Percentiles rank a stretch among this genome's conserved stretches.
These are phyloP conservation scores for Beauveria sp. DNA, from an alignment of 2,329 filamentous ascomycete species.

Conservation along the genomic window DNA sequence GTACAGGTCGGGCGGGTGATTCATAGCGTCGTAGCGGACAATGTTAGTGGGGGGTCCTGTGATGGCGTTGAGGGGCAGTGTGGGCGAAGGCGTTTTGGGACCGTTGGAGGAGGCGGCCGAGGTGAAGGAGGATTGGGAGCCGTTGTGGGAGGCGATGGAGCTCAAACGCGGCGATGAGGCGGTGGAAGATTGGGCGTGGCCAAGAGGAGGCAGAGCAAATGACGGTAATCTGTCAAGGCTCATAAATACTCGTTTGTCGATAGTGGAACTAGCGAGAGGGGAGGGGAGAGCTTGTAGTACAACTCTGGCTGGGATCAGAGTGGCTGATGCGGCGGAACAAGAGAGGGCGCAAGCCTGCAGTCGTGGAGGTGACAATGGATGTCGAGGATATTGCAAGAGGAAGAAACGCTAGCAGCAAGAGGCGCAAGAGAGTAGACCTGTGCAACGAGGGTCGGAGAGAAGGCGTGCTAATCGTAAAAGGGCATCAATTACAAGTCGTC, in stretches of 20 bases:
- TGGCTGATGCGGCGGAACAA: background rate
- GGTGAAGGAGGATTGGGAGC: constrained; percentile 47
- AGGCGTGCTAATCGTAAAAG: constrained; percentile 22
- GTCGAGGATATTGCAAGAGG: background rate
- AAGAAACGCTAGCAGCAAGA: constrained; percentile 4
- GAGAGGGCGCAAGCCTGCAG: background rate
- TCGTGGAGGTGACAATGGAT: background rate
- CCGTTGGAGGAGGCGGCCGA: constrained; percentile 51
- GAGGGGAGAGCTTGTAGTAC: background rate
- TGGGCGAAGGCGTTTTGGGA: constrained; percentile 72
- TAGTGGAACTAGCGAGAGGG: background rate
- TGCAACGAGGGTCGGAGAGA: constrained; percentile 2
- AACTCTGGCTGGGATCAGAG: constrained; percentile 8
- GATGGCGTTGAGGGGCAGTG: constrained; percentile 43
- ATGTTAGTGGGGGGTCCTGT: constrained; percentile 24
- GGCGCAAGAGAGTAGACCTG: background rate
- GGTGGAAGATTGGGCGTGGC: constrained; percentile 63
- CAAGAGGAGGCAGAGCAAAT: constrained; percentile 60
- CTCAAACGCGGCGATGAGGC: constrained; percentile 68
- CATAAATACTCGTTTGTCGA: constrained; percentile 38
- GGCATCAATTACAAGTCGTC: constrained; percentile 20
- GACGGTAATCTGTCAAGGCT: constrained; percentile 63
- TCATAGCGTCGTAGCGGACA: constrained; percentile 55
- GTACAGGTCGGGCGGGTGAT: constrained; percentile 80
- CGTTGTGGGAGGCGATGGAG: constrained; percentile 58